A percentile compares a stretch with the other conserved stretches of the same genome.
These are phyloP conservation scores for Aspergillus costaricaensis DNA, from an alignment of 2,329 filamentous ascomycete genomes.

Conservation along the genomic window DNA sequence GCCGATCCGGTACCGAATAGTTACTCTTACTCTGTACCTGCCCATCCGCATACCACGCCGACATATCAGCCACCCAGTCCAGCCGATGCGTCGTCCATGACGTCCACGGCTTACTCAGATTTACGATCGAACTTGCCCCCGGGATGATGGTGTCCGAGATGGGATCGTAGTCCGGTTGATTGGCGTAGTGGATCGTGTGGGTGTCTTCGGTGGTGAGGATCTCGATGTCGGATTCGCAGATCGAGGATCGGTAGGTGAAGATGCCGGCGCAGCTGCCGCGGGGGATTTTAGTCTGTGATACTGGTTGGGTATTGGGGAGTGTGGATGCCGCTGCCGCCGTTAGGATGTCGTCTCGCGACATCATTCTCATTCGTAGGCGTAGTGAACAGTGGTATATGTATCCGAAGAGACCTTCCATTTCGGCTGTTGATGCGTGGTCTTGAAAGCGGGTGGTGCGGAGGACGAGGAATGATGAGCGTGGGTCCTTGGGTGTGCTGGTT, in stretches of 20 bases:
- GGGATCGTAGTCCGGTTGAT: conserved; percentile 46
- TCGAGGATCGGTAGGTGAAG: conserved; percentile 52
- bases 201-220: conserved; percentile 52
- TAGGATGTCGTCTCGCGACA: conserved; percentile 18
- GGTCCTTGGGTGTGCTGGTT: conserved; percentile 19
- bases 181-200: conserved; percentile 46
- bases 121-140: conserved; percentile 32
- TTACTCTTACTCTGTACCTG: conserved; percentile 32
- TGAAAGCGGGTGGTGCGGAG: conserved; percentile 49
- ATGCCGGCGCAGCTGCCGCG: conserved; percentile 54
- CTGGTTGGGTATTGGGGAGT: background rate
- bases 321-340: background rate
- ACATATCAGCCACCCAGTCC: conserved; percentile 41
- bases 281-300: conserved; percentile 9
- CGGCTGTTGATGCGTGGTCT: conserved; percentile 50
- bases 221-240: conserved; percentile 56
- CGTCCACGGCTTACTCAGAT: conserved; percentile 41
- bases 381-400: conserved; percentile 52
- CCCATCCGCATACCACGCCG: conserved; percentile 42
- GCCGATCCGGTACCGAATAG: conserved; percentile 39
- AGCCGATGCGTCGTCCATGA: conserved; percentile 44
- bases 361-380: conserved; percentile 50
- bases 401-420: conserved; percentile 49
- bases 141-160: conserved; percentile 35
- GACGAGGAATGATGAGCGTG: conserved; percentile 40